Conservation (phyloP, 495 filamentous ascomycete species). For the Bacidia gigantensis region DNA sequence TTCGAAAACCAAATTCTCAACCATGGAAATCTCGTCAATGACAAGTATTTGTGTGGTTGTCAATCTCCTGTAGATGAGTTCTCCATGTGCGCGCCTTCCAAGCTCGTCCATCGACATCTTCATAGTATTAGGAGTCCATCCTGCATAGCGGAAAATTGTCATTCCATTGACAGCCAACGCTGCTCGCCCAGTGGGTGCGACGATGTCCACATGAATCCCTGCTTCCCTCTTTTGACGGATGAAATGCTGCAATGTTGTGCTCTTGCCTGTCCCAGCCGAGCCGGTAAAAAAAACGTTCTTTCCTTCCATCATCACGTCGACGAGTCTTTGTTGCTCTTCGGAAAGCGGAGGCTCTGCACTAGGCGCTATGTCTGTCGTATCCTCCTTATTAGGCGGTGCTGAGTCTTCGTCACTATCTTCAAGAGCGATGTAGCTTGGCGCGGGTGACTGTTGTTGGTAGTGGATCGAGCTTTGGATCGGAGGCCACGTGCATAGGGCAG, state of each 20-base stretch:
- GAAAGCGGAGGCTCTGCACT: constrained; percentile 24
- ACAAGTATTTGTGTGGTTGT: constrained; percentile 28
- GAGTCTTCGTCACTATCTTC: neutral
- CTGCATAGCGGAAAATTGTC: constrained; percentile 41
- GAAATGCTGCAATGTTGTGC: constrained; percentile 39
- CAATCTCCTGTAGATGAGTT: constrained; percentile 20
- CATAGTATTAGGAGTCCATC: constrained; percentile 31
- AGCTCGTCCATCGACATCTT: constrained; percentile 20
- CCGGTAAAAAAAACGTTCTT: constrained; percentile 50
- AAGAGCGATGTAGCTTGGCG: neutral
- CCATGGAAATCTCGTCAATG: constrained; percentile 37
- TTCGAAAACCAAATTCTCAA: constrained; percentile 41
- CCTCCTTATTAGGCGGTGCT: neutral
- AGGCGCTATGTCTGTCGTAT: neutral
- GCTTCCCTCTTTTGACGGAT: constrained; percentile 22
- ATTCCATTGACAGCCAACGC: constrained; percentile 39
- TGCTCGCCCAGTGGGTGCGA: constrained; percentile 43
- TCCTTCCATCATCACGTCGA: constrained; percentile 33
- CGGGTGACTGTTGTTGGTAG: neutral
- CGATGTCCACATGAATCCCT: constrained; percentile 31
- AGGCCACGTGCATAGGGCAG: neutral
- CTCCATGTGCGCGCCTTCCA: neutral
- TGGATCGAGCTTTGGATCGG: neutral
- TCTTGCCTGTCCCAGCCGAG: constrained; percentile 48
- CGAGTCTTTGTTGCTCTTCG: constrained; percentile 33